Evolutionary conservation across 129 eudicot genomes (phyloP).

Genomic region (Helianthus tuberosus): DNA sequence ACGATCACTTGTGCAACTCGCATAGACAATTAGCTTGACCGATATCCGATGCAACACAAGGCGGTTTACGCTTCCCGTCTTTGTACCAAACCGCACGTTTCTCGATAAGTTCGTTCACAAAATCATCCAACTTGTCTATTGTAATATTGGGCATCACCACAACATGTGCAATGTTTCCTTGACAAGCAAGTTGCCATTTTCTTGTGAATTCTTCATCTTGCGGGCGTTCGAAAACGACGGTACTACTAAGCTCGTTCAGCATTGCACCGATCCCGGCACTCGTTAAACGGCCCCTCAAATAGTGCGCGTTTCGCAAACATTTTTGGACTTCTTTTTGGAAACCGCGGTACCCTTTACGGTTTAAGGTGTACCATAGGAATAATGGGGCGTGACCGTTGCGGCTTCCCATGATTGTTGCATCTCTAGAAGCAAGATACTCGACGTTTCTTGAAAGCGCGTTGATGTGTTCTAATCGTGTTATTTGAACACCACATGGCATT

Average conservation of each 20-base stretch:
- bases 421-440: constrained; percentile 96
- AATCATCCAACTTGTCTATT: constrained; percentile 67
- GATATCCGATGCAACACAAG: constrained; percentile 87
- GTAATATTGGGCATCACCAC: constrained; percentile 95
- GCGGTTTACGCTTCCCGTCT: constrained; percentile 55
- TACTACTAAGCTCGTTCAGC: constrained; percentile 98
- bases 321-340: constrained; percentile 98
- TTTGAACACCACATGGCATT: constrained; percentile 94
- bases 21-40: constrained; percentile 77
- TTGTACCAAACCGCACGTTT: constrained; percentile 68
- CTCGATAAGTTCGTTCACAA: constrained; percentile 63
- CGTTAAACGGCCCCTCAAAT: constrained; percentile 65
- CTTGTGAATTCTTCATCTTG: constrained; percentile 85
- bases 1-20: constrained; percentile 58
- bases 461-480: constrained; percentile 81
- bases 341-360: constrained; percentile 91
- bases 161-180: constrained; percentile 89
- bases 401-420: constrained; percentile 99
- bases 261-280: constrained; percentile 83
- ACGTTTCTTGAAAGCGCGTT: constrained; percentile 90
- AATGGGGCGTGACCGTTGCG: constrained; percentile 96
- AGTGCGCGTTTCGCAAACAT: constrained; percentile 93
- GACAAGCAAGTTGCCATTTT: constrained; percentile 95
- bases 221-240: constrained; percentile 96
- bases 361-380: constrained; percentile 94